These are phyloP conservation scores for Penstemon newberryi DNA, from an alignment of 257 asterid species.

Conservation along the genomic window DNA sequence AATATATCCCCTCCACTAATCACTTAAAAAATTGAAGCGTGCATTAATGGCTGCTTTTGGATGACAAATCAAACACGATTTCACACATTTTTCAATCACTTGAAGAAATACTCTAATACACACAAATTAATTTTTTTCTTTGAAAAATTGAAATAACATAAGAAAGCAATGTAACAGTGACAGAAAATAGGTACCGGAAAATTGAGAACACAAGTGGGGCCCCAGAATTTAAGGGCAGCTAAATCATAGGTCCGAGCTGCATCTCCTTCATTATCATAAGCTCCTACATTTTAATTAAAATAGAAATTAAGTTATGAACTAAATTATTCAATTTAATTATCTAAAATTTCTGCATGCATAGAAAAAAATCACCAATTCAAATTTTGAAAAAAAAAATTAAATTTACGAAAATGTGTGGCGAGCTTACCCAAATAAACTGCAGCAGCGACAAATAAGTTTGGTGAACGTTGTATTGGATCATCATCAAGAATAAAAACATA, in stretches of 20 bases:
- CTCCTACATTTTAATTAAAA: constrained; percentile 46
- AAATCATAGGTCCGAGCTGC: constrained; percentile 91
- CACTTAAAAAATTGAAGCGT: not conserved
- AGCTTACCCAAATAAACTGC: constrained; percentile 86
- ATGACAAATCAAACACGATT: not conserved
- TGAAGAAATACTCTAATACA: not conserved
- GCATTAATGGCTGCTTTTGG: not conserved
- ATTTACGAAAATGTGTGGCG: not conserved
- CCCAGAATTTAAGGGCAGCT: constrained; percentile 96
- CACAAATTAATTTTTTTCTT: not conserved
- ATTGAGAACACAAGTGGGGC: constrained; percentile 57
- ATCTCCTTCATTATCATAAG: constrained; percentile 81
- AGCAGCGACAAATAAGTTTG: constrained; percentile 44
- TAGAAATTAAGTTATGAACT: not conserved
- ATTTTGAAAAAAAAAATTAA: not conserved
- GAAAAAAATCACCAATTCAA: not conserved
- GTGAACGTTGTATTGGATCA: constrained; percentile 51
- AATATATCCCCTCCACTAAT: not conserved
- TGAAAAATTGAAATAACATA: not conserved
- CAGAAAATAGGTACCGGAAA: constrained; percentile 50
- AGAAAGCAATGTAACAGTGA: constrained; percentile 18
- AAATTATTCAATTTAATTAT: no score
- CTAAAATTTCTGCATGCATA: not conserved
- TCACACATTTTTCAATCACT: not conserved
- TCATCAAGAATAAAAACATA: constrained; percentile 41